A percentile compares a stretch with the other conserved stretches of the same genome.
phyloP scores from a whole-genome alignment of 108 stramenopile species.

The Cyclotella cryptica region DNA sequence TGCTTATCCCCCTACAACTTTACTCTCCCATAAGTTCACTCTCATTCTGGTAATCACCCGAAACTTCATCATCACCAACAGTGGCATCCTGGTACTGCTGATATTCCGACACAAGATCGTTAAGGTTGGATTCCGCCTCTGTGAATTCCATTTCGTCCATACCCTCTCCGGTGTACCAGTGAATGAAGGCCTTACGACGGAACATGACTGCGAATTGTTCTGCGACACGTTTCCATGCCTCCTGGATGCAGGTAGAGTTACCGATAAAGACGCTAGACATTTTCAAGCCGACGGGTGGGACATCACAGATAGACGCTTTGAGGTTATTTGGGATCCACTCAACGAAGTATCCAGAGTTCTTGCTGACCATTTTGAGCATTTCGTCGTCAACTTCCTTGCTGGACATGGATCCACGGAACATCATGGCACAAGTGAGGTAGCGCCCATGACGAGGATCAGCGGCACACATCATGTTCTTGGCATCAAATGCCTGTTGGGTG shows the following conservation, averaged over 20 bases:
- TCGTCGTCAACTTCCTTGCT: conserved; percentile 84
- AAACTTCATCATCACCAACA: conserved; percentile 69
- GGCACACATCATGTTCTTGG: conserved; percentile 87
- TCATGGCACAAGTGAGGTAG: conserved; percentile 77
- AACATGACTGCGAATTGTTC: conserved; percentile 91
- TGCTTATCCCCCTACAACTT: neutral
- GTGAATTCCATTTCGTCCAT: conserved; percentile 92
- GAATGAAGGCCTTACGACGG: conserved; percentile 91
- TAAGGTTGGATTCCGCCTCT: conserved; percentile 87
- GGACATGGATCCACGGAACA: conserved; percentile 77
- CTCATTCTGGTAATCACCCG: conserved; percentile 58
- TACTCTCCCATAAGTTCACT: conserved; percentile 9
- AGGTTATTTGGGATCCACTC: conserved; percentile 94
- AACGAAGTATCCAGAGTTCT: conserved; percentile 90
- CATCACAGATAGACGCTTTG: conserved; percentile 90
- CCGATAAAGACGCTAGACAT: conserved; percentile 80
- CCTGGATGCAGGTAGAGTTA: conserved; percentile 83
- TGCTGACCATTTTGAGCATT: conserved; percentile 90
- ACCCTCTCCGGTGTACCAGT: conserved; percentile 87
- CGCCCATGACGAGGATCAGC: conserved; percentile 80
- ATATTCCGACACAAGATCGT: conserved; percentile 87
- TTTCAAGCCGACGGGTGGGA: conserved; percentile 81
- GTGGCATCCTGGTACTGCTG: conserved; percentile 95
- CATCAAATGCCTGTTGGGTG: conserved; percentile 79
- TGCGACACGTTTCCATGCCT: conserved; percentile 84